A percentile compares a stretch with the other conserved stretches of the same genome.
These are phyloP conservation scores for Huntiella bhutanensis DNA, from an alignment of 2,329 filamentous ascomycete species.

Conservation along the genomic window DNA sequence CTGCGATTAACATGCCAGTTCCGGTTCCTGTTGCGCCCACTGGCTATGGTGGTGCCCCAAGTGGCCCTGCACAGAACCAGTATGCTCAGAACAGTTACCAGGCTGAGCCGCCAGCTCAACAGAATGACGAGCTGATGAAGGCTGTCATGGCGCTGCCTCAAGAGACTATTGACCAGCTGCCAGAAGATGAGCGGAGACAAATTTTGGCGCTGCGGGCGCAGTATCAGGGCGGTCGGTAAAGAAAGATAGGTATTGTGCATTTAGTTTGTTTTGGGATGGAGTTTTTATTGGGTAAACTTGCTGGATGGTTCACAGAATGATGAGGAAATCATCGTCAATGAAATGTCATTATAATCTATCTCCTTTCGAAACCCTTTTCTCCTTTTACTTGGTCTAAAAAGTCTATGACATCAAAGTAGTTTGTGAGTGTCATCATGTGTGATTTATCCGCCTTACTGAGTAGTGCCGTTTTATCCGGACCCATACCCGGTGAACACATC, in stretches of 20 bases:
- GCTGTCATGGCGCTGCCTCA: slow-evolving; percentile 68
- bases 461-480: slow-evolving; percentile 29
- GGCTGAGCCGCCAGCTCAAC: slow-evolving; percentile 19
- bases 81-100: slow-evolving; percentile 15
- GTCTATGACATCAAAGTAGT: slow-evolving; percentile 40
- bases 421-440: slow-evolving; percentile 27
- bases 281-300: neutral
- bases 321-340: neutral
- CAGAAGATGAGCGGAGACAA: slow-evolving; percentile 56
- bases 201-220: slow-evolving; percentile 58
- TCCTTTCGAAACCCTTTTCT: slow-evolving; percentile 12
- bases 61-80: slow-evolving; percentile 19
- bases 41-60: neutral
- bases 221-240: slow-evolving; percentile 19
- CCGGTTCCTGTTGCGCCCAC: neutral
- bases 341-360: neutral
- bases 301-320: neutral
- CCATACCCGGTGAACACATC: slow-evolving; percentile 43
- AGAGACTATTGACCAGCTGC: slow-evolving; percentile 59
- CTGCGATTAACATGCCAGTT: neutral
- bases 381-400: slow-evolving; percentile 35
- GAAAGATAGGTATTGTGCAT: neutral
- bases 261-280: slow-evolving; percentile 6
- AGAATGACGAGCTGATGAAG: slow-evolving; percentile 56
- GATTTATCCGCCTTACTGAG: slow-evolving; percentile 37